phyloP scores from a whole-genome alignment of 306 rosid genomes.

The Vigna unguiculata region DNA sequence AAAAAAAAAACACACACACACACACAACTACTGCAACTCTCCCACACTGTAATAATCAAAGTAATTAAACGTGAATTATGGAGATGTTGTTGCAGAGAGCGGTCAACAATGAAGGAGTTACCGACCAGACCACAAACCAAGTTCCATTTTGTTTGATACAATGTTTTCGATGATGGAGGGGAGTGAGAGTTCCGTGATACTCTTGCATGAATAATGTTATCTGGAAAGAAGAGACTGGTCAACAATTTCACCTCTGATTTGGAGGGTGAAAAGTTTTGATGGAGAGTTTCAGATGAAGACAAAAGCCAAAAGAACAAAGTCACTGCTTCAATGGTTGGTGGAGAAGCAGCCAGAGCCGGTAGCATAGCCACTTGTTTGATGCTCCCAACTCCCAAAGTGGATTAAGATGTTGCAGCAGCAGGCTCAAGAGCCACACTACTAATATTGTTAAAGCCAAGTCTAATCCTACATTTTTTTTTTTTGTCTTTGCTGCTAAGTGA shows the following conservation, averaged over 20 bases:
- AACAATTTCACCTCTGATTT: slow-evolving; percentile 46
- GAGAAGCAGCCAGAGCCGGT: slow-evolving; percentile 46
- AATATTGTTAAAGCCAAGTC: slow-evolving; percentile 6
- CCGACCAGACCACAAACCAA: no score
- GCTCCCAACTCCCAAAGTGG: slow-evolving; percentile 50
- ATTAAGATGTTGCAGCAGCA: slow-evolving; percentile 24
- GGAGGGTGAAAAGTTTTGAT: slow-evolving; percentile 26
- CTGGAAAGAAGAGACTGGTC: slow-evolving; percentile 34
- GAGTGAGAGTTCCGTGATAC: no score
- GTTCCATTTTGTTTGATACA: no score
- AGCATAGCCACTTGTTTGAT: slow-evolving; percentile 48
- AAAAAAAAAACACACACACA: no score
- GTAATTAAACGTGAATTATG: slow-evolving; percentile 24
- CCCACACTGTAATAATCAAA: no score
- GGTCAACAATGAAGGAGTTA: not conserved
- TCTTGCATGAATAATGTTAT: no score
- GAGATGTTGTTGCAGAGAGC: not conserved
- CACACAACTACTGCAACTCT: no score
- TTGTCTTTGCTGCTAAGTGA: not conserved
- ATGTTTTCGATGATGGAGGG: no score
- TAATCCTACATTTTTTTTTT: slow-evolving; percentile 2
- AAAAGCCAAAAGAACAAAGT: slow-evolving; percentile 42
- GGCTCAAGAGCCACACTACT: slow-evolving; percentile 43
- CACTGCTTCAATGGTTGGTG: slow-evolving; percentile 19
- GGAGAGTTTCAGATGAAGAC: slow-evolving; percentile 38